Percentiles rank a stretch among this genome's conserved stretches.
Conservation (phyloP, 495 filamentous ascomycete species). For the Thozetella sp. region DNA sequence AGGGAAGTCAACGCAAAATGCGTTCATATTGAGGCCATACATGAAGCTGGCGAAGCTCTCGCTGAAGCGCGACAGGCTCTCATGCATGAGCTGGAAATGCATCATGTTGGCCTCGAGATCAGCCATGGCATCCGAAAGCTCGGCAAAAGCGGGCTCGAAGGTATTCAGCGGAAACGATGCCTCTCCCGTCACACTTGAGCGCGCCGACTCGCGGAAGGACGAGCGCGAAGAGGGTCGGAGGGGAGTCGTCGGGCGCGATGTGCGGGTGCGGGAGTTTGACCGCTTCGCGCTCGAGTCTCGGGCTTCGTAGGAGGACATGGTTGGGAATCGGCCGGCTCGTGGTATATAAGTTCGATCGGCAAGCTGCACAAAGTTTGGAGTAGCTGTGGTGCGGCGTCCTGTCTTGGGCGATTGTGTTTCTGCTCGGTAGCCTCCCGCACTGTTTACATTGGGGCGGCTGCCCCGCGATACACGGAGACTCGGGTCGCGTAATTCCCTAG, state of each 20-base stretch:
- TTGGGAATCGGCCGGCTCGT: neutral
- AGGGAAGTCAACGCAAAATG: slow-evolving; percentile 97
- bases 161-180: slow-evolving; percentile 75
- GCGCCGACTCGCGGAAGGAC: slow-evolving; percentile 71
- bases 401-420: neutral
- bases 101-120: slow-evolving; percentile 97
- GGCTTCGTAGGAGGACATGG: slow-evolving; percentile 27
- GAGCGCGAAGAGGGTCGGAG: slow-evolving; percentile 89
- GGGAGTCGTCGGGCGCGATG: slow-evolving; percentile 88
- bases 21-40: slow-evolving; percentile 98
- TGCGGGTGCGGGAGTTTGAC: slow-evolving; percentile 47
- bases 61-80: slow-evolving; percentile 90
- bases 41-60: slow-evolving; percentile 96
- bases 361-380: too few species aligned
- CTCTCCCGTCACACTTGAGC: slow-evolving; percentile 55
- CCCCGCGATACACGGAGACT: neutral
- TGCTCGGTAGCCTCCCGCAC: neutral
- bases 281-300: slow-evolving; percentile 30
- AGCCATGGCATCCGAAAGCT: slow-evolving; percentile 91
- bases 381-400: neutral
- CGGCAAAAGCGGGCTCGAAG: slow-evolving; percentile 87
- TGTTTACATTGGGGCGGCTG: neutral
- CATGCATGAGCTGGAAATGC: slow-evolving; percentile 96
- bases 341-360: too few species aligned
- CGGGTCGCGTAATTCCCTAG: neutral